Evolutionary conservation across 805 yeast genomes (phyloP), one percentile per base, ranked within the genome.

Genomic region (Kazachstania bromeliacearum): DNA sequence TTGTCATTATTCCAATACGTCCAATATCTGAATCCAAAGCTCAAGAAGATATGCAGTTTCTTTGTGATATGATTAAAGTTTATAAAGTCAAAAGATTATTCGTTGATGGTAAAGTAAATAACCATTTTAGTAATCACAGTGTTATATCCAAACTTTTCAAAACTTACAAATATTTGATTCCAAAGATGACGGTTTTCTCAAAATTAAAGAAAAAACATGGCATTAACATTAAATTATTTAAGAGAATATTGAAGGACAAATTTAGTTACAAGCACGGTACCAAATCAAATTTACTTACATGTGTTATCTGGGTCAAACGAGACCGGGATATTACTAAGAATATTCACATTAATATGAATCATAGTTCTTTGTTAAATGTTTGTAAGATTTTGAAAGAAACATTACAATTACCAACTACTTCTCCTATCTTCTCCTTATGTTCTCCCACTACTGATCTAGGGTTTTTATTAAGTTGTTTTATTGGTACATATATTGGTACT

Each of bases 301-400:
- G 56, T 30, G 36, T 59, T 2, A 43, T 58, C 7, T 59, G 61
- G 58, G 45, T 59, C n/a, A 40, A 54, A 33, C 40, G 46, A 15
- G 51, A 49, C 15, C 37, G 40, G 31, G 56, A 53, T 35, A 34
- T 42, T 9, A 40, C 37, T 2, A 43, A 46, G 14, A 49, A 57
- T 31, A 38, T 52, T n/a, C 59, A 54, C 33, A 48, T 55, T 9
- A 41, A 47, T 5, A 48, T 55, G 59, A 75, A 74, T 17, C 92
- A 83, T 53, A 62, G 68, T 28, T 71, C 74, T 34, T 63, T 92
- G 9, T 59, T 88, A 46, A 79, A 85, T 2, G 71, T 84, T 57
- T 87, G 96, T 59, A 85, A 88, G 50, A 82, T 84, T 15, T 71
- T 85, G 51, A 89, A 92, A 48, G 96, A 89, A 53, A 89, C 97